Percentiles rank a stretch among this genome's conserved stretches.
Evolutionary conservation across 2,329 filamentous ascomycete species (phyloP).

Genomic region (Hypoxylon sp.): DNA sequence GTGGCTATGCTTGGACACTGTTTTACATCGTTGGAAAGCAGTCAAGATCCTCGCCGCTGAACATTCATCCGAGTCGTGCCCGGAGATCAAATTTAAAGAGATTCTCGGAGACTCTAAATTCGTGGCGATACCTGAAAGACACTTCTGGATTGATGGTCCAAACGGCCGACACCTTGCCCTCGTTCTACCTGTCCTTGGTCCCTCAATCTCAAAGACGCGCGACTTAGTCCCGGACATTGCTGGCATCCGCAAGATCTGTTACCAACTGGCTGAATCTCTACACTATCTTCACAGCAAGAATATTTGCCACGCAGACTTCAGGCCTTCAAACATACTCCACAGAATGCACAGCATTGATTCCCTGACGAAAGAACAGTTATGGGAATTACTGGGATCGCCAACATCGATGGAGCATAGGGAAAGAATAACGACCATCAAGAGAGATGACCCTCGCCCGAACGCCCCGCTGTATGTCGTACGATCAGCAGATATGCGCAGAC

Average conservation of each 20-base stretch:
- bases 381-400: not conserved
- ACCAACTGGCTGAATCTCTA: not conserved
- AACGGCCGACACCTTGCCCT: not conserved
- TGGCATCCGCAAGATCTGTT: not conserved
- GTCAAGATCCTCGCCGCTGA: not conserved
- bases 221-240: not conserved
- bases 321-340: not conserved
- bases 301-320: not conserved
- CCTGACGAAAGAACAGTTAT: not conserved
- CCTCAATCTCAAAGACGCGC: not conserved
- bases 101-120: not conserved
- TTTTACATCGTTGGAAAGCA: not conserved
- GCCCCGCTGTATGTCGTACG: not conserved
- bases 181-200: not conserved
- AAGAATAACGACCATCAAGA: no score
- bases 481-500: not conserved
- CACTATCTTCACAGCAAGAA: not conserved
- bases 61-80: not conserved
- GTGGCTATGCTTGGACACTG: not conserved
- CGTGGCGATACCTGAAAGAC: not conserved
- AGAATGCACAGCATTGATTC: not conserved
- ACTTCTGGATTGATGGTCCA: not conserved
- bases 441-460: not conserved
- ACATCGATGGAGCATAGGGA: not conserved
- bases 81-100: not conserved